Base-by-base conservation (phyloP, 495 filamentous ascomycete species). In the Mytilinidion resinicola region DNA sequence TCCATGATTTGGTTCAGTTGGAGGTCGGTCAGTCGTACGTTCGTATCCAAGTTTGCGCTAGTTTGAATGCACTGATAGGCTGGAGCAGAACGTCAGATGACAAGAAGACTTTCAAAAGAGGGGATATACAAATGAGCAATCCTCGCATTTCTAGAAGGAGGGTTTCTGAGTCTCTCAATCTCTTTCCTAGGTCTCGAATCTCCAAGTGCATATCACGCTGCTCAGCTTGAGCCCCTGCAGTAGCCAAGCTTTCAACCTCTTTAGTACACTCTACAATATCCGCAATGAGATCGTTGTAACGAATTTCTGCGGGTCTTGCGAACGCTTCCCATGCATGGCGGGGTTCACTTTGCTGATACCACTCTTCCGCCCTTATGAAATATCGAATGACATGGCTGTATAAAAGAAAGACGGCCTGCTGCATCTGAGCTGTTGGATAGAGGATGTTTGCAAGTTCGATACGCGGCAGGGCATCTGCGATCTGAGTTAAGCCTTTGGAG, bases 391-490 rank as follows among this genome's bases (percentile, higher is more conserved):
- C 55, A 17, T 68, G 53, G 2, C 61, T 63, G 58, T 74, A 74
- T 0, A 77, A 48, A 7, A 42, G 11, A 0, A 63, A 57, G 4
- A 76, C 62, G 9, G 62, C 61, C 6, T 61, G 48, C 48, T 67
- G 56, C 57, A 77, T 75, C 1, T 11, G 3, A n/a, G 68, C 53
- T 11, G 69, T 75, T 1, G 73, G 74, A 53, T 74, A 75, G 7
- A 73, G 58, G 0, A 67, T 48, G 0, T 60, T 11, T n/a, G 42
- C 20, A 11, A 77, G 50, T 14, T 77, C 62, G 9, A 56, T 55
- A n/a, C 63, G 62, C 9, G 72, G 73, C n/a, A 77, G 55, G 17
- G 53, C 53, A 51, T 71, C 70, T n/a, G 65, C 73, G 36, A 77
- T 70, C 3, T 44, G 20, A 34, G 54, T 61, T 6, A 73, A 51